Evolutionary conservation across 2,329 filamentous ascomycete species (phyloP), one percentile per base, ranked within the genome.

Genomic region (Cladobotryum protrusum): DNA sequence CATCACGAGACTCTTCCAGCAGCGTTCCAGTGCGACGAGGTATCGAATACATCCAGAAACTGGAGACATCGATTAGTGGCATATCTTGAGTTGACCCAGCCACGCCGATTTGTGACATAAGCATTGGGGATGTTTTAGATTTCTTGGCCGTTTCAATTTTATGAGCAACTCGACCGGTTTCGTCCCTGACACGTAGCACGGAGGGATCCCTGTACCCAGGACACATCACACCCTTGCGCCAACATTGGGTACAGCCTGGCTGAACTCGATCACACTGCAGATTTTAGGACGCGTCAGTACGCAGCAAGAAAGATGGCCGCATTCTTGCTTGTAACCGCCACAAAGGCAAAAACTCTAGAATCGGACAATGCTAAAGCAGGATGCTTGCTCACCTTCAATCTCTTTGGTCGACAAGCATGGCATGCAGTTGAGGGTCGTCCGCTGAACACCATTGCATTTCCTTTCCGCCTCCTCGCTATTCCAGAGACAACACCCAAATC

Each of bases 361-460:
- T 37, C 14, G 35, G 14, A 8, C 29, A 17, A 29, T 14, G 7
- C 36, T 3, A 7, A 6, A 29, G 19, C 35, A 20, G 15, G 17
- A 20, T 34, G 9, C 15, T 37, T 24, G 48, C 60, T 53, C 45
- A 61, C 61, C 56, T 57, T 59, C 17, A 58, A 52, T 50, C 61
- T 56, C 49, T 50, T 53, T 15, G 56, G 52, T 4, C 61, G 61
- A 53, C 61, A 63, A 33, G 59, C 51, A 40, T 57, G 55, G 37
- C 61, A 63, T 3, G 61, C 61, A 2, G 59, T 60, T 20, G 61
- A 63, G 6, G 60, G 61, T 13, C 55, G 57, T 32, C 61, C 61
- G 24, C 59, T 60, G 33, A 63, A 63, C 9, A 69, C 60, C 59
- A 63, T 59, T 29, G 24, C 11, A 9, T 29, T 29, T 29, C 11